Conservation (phyloP, 306 rosid species). For the Rosa rugosa region DNA sequence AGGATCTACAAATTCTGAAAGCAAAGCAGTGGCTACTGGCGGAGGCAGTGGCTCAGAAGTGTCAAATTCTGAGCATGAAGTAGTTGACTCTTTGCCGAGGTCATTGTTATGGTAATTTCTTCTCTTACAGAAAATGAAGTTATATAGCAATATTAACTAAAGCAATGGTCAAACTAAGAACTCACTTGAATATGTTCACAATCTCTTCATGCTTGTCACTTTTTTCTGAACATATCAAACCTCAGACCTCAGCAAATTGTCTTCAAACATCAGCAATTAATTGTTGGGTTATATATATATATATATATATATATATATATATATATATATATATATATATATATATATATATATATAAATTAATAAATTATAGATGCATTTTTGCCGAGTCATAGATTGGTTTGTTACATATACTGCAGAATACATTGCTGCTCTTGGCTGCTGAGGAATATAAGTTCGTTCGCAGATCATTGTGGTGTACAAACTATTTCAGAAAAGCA, state of each 20-base stretch:
- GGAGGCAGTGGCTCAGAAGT: slow-evolving; percentile 73
- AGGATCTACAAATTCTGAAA: slow-evolving; percentile 45
- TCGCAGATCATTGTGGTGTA: slow-evolving; percentile 20
- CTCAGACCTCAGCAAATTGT: neutral
- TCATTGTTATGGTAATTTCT: slow-evolving; percentile 78
- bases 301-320: too few relatives aligned
- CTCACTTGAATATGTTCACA: neutral
- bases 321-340: too few relatives aligned
- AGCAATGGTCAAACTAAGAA: neutral
- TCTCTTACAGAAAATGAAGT: slow-evolving; percentile 3
- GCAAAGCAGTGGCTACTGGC: slow-evolving; percentile 52
- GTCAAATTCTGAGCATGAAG: slow-evolving; percentile 48
- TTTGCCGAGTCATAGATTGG: neutral
- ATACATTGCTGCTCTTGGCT: slow-evolving; percentile 27
- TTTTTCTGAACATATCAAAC: neutral
- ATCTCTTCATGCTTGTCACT: neutral
- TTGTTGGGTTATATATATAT: neutral
- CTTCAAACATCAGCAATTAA: neutral
- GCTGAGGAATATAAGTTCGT: slow-evolving; percentile 21
- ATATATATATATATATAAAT: too few relatives aligned
- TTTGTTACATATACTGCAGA: slow-evolving; percentile 37
- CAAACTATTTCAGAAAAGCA: slow-evolving; percentile 21
- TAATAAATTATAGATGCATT: neutral
- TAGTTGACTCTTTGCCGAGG: slow-evolving; percentile 45
- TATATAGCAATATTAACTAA: neutral